These are phyloP conservation scores for Botrytis tulipae DNA, from an alignment of 2,329 filamentous ascomycete genomes.

Conservation along the genomic window DNA sequence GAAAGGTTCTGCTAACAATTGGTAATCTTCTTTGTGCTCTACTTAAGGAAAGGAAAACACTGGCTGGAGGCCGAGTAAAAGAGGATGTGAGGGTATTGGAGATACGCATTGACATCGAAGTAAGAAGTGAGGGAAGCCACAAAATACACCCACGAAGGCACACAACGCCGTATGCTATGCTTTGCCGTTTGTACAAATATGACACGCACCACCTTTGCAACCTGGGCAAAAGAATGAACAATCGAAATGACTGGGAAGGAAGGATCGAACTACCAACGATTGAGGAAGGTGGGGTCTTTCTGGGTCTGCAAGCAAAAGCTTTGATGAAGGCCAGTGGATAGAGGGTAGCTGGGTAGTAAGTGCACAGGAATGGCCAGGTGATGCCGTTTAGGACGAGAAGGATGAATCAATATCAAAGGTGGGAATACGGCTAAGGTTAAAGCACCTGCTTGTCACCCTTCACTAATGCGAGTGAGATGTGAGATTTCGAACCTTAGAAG, in stretches of 20 bases:
- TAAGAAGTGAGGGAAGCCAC: conserved; percentile 1
- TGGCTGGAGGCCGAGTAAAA: conserved; percentile 31
- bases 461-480: conserved; percentile 1
- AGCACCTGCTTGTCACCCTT: neutral
- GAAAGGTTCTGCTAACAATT: conserved; percentile 21
- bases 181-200: neutral
- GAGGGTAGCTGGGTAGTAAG: neutral
- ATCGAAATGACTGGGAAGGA: conserved; percentile 17
- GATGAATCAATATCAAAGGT: neutral
- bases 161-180: neutral
- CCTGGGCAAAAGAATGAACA: neutral
- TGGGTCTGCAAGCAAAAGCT: neutral
- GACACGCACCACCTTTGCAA: conserved; percentile 14
- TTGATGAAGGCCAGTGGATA: neutral
- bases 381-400: neutral
- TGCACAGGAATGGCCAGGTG: neutral
- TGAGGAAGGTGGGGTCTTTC: conserved; percentile 13
- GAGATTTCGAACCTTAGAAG: neutral
- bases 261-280: conserved; percentile 14
- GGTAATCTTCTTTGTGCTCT: conserved; percentile 30
- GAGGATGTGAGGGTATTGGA: conserved; percentile 30
- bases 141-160: neutral
- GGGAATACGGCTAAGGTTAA: neutral
- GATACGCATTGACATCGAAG: conserved; percentile 35
- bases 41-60: conserved; percentile 24